Percentiles rank a stretch among this genome's conserved stretches.
Conservation (phyloP, 1,284 basidiomycete species). For the Sanguinoderma infundibulare region DNA sequence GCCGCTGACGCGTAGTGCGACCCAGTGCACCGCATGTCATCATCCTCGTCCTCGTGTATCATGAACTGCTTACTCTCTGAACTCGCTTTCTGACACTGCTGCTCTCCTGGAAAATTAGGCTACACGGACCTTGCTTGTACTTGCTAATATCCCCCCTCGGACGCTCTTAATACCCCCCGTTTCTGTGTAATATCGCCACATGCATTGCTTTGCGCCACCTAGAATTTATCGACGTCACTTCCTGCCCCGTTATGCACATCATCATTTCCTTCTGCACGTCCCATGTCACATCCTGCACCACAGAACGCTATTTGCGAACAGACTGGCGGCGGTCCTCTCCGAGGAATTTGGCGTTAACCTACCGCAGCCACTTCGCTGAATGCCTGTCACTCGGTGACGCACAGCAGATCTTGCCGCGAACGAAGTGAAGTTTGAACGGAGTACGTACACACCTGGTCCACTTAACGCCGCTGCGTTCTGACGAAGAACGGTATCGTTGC, state of each 20-base stretch:
- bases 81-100: neutral
- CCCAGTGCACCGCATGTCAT: constrained; percentile 1
- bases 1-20: neutral
- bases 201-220: neutral
- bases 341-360: no score
- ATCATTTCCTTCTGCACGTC: no score
- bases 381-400: no score
- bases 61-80: neutral
- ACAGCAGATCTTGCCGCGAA: no score
- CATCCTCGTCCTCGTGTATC: neutral
- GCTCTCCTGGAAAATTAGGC: neutral
- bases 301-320: no score
- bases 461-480: no score
- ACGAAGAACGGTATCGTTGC: no score
- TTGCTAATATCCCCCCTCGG: constrained; percentile 1
- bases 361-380: no score
- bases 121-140: constrained; percentile 1
- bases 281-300: no score
- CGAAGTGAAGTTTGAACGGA: no score
- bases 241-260: neutral
- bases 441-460: no score
- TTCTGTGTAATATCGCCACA: neutral
- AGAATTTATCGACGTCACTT: neutral
- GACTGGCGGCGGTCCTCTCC: no score
- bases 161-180: neutral